phyloP scores from a whole-genome alignment of 176 grass and related monocot species.

The Ananas comosus region DNA sequence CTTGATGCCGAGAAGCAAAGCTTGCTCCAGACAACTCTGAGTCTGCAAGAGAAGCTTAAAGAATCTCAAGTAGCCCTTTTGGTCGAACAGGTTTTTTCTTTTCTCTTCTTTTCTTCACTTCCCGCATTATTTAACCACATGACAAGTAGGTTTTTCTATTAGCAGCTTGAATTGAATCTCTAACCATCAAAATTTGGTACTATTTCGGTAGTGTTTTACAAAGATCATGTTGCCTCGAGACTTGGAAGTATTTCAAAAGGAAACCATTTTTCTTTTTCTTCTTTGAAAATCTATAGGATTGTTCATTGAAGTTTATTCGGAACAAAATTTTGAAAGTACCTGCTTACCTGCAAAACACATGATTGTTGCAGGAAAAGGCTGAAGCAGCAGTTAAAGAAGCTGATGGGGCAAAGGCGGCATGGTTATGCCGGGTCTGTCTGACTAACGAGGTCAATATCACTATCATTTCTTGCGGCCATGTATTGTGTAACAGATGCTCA shows the following conservation, averaged over 20 bases:
- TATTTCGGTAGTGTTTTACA: too few species aligned
- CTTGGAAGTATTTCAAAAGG: too few species aligned
- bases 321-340: not conserved
- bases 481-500: conserved; percentile 72
- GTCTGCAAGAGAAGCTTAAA: conserved; percentile 88
- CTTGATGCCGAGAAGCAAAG: conserved; percentile 85
- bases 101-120: not conserved
- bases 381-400: conserved; percentile 70
- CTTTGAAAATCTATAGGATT: not conserved
- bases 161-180: not conserved
- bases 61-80: conserved; percentile 93
- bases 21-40: conserved; percentile 65
- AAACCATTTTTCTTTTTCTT: not conserved
- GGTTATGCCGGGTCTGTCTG: conserved; percentile 85
- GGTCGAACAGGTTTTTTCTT: conserved; percentile 72
- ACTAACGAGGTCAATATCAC: conserved; percentile 63
- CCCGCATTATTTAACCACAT: not conserved
- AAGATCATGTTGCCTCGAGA: too few species aligned
- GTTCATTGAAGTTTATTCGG: not conserved
- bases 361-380: conserved; percentile 60
- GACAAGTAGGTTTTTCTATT: not conserved
- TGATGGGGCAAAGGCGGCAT: conserved; percentile 66
- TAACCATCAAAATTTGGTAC: too few species aligned
- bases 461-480: conserved; percentile 83
- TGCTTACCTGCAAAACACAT: not conserved